Percentiles rank a stretch among this genome's conserved stretches.
These are phyloP conservation scores for Saccharomycopsis sp. DNA, from an alignment of 805 yeast species.

Conservation along the genomic window DNA sequence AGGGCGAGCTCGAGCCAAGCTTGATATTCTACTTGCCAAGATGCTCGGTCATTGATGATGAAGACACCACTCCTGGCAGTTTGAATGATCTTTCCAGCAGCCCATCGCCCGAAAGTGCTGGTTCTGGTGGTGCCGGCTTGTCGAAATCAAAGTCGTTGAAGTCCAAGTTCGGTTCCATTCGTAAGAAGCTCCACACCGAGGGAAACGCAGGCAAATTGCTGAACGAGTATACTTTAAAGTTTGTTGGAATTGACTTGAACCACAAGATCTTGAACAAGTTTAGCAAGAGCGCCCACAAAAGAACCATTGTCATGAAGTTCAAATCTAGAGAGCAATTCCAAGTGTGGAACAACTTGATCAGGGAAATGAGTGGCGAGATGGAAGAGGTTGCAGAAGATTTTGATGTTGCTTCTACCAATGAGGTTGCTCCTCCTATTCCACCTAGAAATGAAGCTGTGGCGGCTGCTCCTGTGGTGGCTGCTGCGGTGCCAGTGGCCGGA, in stretches of 20 bases:
- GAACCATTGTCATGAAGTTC: constrained; percentile 19
- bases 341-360: constrained; percentile 17
- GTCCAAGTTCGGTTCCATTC: constrained; percentile 18
- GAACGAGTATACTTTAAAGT: constrained; percentile 15
- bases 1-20: constrained; percentile 17
- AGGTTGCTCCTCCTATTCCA: background rate
- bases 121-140: background rate
- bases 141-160: constrained; percentile 6
- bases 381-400: constrained; percentile 17
- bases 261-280: constrained; percentile 17
- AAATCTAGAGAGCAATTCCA: constrained; percentile 13
- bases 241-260: constrained; percentile 19
- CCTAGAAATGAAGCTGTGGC: constrained; percentile 1
- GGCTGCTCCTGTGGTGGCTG: constrained; percentile 4
- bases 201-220: background rate
- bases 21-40: constrained; percentile 19
- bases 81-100: background rate
- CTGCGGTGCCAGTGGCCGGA: constrained; percentile 3
- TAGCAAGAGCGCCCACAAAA: constrained; percentile 20
- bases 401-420: background rate
- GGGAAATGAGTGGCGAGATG: constrained; percentile 19
- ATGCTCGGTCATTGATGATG: constrained; percentile 14
- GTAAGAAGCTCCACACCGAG: constrained; percentile 4
- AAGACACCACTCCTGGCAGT: background rate
- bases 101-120: background rate